These are phyloP conservation scores for Diaporthe citriasiana DNA, from an alignment of 2,329 filamentous ascomycete genomes.

Conservation along the genomic window DNA sequence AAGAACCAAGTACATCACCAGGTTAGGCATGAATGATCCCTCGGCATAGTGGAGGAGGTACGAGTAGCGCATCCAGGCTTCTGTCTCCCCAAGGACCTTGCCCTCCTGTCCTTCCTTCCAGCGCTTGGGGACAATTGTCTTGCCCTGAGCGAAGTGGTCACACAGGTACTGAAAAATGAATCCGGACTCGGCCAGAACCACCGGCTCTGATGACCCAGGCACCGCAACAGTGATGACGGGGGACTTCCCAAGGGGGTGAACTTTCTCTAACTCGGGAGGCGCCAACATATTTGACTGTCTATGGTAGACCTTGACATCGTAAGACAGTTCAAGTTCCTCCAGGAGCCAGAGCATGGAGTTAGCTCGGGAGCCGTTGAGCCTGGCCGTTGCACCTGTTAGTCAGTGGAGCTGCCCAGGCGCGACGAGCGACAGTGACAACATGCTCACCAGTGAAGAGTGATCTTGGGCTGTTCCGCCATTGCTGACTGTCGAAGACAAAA, in stretches of 20 bases:
- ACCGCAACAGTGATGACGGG: conserved; percentile 79
- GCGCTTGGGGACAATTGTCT: conserved; percentile 64
- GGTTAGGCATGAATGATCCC: conserved; percentile 82
- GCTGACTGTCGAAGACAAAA: neutral
- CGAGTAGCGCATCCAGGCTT: conserved; percentile 70
- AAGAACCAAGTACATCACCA: conserved; percentile 76
- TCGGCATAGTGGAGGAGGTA: conserved; percentile 89
- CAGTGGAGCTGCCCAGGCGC: neutral
- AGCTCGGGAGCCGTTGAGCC: conserved; percentile 86
- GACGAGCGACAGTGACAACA: neutral
- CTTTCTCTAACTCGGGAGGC: conserved; percentile 79
- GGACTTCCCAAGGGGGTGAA: conserved; percentile 90
- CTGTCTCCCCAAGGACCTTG: conserved; percentile 71
- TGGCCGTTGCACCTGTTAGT: conserved; percentile 53
- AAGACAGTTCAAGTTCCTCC: conserved; percentile 83
- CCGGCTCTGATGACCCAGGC: conserved; percentile 55
- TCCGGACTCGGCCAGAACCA: conserved; percentile 85
- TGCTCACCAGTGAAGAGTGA: conserved; percentile 45
- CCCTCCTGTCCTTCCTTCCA: conserved; percentile 72
- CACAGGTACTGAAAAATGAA: conserved; percentile 86
- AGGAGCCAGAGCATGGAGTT: conserved; percentile 90
- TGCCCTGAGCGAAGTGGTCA: conserved; percentile 69
- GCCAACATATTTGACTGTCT: conserved; percentile 73
- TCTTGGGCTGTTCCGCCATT: conserved; percentile 43
- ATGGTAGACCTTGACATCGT: conserved; percentile 85